Conservation (phyloP, 257 asterid genomes). For the Nicotiana undulata region DNA sequence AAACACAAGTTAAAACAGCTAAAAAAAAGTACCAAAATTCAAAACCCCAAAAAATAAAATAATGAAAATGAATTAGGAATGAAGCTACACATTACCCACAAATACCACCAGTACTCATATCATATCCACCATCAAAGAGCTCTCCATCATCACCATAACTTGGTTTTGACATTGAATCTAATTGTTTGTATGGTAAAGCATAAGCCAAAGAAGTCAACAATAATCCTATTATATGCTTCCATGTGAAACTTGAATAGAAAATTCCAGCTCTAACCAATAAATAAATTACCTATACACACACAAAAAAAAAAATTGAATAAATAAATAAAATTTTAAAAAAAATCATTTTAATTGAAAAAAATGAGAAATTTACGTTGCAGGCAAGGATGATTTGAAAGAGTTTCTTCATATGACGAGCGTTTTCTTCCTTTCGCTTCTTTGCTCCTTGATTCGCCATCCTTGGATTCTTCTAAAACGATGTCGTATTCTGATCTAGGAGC, state of each 20-base stretch:
- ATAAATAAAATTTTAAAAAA: background rate
- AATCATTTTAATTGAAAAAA: background rate
- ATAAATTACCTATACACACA: constrained; percentile 48
- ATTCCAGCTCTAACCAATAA: constrained; percentile 60
- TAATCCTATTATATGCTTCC: constrained; percentile 72
- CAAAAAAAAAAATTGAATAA: background rate
- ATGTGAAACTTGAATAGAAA: constrained; percentile 71
- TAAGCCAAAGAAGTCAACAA: constrained; percentile 75
- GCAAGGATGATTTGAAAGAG: constrained; percentile 60
- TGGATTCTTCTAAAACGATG: background rate
- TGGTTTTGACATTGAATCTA: constrained; percentile 72
- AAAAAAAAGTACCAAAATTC: background rate
- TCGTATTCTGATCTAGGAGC: background rate
- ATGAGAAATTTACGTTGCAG: constrained; percentile 44
- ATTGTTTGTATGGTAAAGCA: constrained; percentile 74
- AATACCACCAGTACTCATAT: constrained; percentile 87
- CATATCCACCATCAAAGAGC: constrained; percentile 89
- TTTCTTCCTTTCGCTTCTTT: constrained; percentile 89
- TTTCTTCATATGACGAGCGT: constrained; percentile 68
- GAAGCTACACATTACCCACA: constrained; percentile 55
- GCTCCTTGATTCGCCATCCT: constrained; percentile 98
- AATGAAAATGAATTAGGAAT: background rate
- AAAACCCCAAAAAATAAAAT: background rate
- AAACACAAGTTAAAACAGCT: background rate
- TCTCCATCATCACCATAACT: constrained; percentile 59